These are phyloP conservation scores for Nadsonia commutata DNA, from an alignment of 1,139 yeast genomes.

Conservation along the genomic window DNA sequence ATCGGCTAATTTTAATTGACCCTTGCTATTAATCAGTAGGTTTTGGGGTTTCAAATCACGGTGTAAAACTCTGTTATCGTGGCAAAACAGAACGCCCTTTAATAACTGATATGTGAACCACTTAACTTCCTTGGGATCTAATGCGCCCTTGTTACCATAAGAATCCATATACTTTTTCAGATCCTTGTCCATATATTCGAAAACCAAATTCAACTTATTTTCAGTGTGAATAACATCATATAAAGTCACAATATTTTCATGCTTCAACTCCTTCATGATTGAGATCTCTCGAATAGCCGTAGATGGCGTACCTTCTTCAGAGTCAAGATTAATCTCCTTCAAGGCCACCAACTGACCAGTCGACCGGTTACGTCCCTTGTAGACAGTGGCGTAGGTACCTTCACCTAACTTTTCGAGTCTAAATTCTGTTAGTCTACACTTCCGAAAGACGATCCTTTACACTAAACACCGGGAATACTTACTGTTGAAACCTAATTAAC, in stretches of 20 bases:
- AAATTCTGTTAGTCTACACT: slow-evolving; percentile 3
- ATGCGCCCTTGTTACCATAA: slow-evolving; percentile 65
- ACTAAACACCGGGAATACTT: too few relatives aligned
- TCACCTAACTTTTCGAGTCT: slow-evolving; percentile 82
- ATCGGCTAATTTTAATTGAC: slow-evolving; percentile 90
- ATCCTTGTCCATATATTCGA: slow-evolving; percentile 89
- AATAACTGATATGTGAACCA: slow-evolving; percentile 86
- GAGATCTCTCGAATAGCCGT: slow-evolving; percentile 96
- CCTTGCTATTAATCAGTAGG: slow-evolving; percentile 70
- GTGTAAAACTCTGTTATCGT: slow-evolving; percentile 85
- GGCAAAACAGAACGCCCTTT: slow-evolving; percentile 87
- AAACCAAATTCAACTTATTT: slow-evolving; percentile 83
- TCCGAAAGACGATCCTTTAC: too few relatives aligned
- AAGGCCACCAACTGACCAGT: slow-evolving; percentile 90
- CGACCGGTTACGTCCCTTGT: slow-evolving; percentile 83
- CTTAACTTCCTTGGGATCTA: slow-evolving; percentile 66
- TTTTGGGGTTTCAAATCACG: slow-evolving; percentile 95
- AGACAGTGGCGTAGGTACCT: slow-evolving; percentile 97
- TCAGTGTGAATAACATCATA: slow-evolving; percentile 96
- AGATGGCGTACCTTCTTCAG: slow-evolving; percentile 97
- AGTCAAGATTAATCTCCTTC: slow-evolving; percentile 85
- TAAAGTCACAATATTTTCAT: slow-evolving; percentile 82
- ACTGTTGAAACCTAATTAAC: slow-evolving; percentile 16
- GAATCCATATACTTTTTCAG: slow-evolving; percentile 88
- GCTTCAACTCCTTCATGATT: slow-evolving; percentile 87